Base-by-base conservation (phyloP, 768 basidiomycete genomes). In the Mycena capillaripes region DNA sequence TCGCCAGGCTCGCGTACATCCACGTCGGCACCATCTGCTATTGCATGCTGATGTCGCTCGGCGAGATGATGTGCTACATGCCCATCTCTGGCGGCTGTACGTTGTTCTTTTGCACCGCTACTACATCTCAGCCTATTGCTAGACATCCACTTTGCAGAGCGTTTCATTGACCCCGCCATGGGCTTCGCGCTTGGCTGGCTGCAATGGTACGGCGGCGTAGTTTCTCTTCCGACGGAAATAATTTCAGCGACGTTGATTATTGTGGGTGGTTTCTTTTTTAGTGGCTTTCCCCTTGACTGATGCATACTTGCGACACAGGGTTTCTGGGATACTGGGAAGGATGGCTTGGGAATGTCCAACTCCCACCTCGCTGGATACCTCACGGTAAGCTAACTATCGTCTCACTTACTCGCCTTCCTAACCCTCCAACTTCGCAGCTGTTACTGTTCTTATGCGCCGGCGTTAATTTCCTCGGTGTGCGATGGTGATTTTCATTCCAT, bases 131-230 rank as follows among this genome's bases (percentile, higher is more conserved):
- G 76, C 75, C 81, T 5, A 79, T 82, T 30, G 85, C 12, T 86
- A 90, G 79, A 90, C 89, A 86, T 86, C 19, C 81, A 85, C 48
- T 86, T 89, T 59, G 86, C 89, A 5, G 85, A 82, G 21, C 83
- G 88, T 58, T 89, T 88, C 79, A 79, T 91, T 36, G 90, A 91
- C 77, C 83, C 82, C 8, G 84, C 87, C 10, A 74, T 87, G 27
- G 80, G 82, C 1, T 87, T 87, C 74, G 82, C 86, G 3, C 72
- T 86, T 5, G 87, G 86, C 7, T 86, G 83, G 82, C 66, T 68
- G 7, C 71, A 67, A 38, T 88, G 87, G 86, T 84, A 84, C 72
- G 75, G 79, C 2, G 78, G 79, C 63, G 78, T 79, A 17, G 84
- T 87, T 46, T 81, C 82, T 10, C 80, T 87, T 58, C 85, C 89